Evolutionary conservation across 2,329 filamentous ascomycete species (phyloP).

Genomic region (Myriosclerotinia duriaeana): DNA sequence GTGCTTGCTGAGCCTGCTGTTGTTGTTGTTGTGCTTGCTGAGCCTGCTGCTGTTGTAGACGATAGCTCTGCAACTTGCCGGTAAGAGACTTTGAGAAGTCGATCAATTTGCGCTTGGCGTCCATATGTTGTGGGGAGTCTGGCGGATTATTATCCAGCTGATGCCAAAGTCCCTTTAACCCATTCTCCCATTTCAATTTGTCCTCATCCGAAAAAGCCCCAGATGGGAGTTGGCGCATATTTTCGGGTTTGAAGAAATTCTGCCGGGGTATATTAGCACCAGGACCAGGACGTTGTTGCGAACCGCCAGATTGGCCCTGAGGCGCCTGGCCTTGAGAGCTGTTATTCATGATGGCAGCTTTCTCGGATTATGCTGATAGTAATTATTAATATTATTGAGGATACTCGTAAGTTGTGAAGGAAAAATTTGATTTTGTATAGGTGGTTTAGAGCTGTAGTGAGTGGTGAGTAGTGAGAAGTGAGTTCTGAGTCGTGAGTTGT

Average conservation of each 20-base stretch:
- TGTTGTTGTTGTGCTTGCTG: conserved; percentile 29
- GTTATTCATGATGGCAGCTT: conserved; percentile 34
- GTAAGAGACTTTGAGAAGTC: conserved; percentile 61
- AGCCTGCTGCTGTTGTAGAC: conserved; percentile 36
- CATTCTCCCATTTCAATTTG: conserved; percentile 58
- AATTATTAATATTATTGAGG: background rate
- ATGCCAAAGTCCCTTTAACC: conserved; percentile 53
- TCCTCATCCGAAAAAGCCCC: conserved; percentile 52
- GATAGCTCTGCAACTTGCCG: conserved; percentile 7
- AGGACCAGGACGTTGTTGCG: conserved; percentile 27
- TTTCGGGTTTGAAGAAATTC: conserved; percentile 37
- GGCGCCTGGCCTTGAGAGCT: conserved; percentile 33
- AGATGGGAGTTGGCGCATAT: conserved; percentile 38
- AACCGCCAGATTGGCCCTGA: conserved; percentile 27
- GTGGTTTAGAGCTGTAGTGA: background rate
- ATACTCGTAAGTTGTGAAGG: background rate
- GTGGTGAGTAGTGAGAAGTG: too few relatives aligned
- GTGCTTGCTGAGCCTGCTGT: conserved; percentile 21
- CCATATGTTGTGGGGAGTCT: conserved; percentile 50
- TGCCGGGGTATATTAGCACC: conserved; percentile 24
- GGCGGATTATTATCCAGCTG: conserved; percentile 51
- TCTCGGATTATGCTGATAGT: background rate
- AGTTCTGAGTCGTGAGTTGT: background rate
- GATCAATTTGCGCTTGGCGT: conserved; percentile 56
- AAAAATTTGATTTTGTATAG: background rate